Conservation (phyloP, 192 early-diverging fungal species). For the Entomortierella beljakovae region DNA sequence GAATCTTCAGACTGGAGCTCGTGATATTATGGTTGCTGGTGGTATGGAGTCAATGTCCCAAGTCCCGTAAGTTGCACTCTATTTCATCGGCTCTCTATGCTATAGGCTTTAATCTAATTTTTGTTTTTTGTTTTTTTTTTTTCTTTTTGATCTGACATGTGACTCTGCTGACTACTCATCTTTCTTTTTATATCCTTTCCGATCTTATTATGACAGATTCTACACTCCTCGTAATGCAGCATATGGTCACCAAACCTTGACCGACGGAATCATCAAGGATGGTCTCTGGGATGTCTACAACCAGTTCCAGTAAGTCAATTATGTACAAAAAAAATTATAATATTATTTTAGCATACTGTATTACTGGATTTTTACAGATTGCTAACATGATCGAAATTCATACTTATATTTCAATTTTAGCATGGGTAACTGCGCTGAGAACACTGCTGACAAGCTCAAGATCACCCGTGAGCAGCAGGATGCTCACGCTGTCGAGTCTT, state of each 20-base stretch:
- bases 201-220: constrained; percentile 41
- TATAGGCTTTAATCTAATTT: background rate
- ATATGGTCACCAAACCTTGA: constrained; percentile 85
- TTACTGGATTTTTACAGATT: too few relatives aligned
- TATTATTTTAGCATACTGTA: constrained; percentile 36
- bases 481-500: constrained; percentile 83
- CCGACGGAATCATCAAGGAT: constrained; percentile 94
- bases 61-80: constrained; percentile 72
- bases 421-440: constrained; percentile 82
- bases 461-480: constrained; percentile 94
- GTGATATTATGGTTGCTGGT: constrained; percentile 89
- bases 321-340: background rate
- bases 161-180: constrained; percentile 5
- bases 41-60: constrained; percentile 99
- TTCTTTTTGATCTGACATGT: constrained; percentile 41
- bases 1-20: constrained; percentile 80
- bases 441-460: constrained; percentile 87
- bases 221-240: constrained; percentile 71
- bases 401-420: constrained; percentile 4
- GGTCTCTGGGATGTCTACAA: constrained; percentile 98
- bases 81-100: background rate
- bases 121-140: constrained; percentile 1
- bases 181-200: constrained; percentile 24
- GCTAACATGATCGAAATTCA: background rate
- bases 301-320: constrained; percentile 74